A percentile compares a stretch with the other conserved stretches of the same genome.
Evolutionary conservation across 495 filamentous ascomycete genomes (phyloP).

Genomic region (Aspergillus haitiensis): DNA sequence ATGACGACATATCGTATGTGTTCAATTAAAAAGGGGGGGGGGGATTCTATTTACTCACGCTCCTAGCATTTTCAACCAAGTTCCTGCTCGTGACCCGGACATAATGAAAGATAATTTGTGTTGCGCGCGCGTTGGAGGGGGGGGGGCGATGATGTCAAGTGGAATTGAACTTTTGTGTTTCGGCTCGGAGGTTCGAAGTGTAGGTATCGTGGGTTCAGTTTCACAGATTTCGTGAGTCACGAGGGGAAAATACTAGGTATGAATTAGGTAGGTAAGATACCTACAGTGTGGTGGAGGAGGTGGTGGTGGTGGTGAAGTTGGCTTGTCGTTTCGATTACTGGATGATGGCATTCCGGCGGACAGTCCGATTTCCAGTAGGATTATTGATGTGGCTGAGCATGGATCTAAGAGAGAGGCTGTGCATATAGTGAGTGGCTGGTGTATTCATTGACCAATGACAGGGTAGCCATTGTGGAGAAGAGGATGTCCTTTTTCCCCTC

Average conservation of each 20-base stretch:
- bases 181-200: neutral
- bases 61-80: slow-evolving; percentile 56
- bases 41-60: slow-evolving; percentile 39
- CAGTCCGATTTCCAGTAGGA: neutral
- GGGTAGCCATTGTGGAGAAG: neutral
- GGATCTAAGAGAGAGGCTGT: neutral
- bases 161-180: neutral
- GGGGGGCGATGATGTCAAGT: slow-evolving; percentile 33
- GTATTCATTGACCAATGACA: neutral
- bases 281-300: no score
- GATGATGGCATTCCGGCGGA: neutral
- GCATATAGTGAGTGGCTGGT: neutral
- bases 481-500: neutral
- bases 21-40: neutral
- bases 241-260: neutral
- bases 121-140: slow-evolving; percentile 18
- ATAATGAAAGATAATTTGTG: neutral
- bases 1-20: no score
- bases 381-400: slow-evolving; percentile 1
- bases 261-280: neutral
- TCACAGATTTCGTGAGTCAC: neutral
- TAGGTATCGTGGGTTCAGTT: neutral
- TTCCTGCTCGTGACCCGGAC: slow-evolving; percentile 52
- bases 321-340: neutral
- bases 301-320: neutral